These are phyloP conservation scores for Phellopilus nigrolimitatus DNA, from an alignment of 1,284 basidiomycete genomes.

Conservation along the genomic window DNA sequence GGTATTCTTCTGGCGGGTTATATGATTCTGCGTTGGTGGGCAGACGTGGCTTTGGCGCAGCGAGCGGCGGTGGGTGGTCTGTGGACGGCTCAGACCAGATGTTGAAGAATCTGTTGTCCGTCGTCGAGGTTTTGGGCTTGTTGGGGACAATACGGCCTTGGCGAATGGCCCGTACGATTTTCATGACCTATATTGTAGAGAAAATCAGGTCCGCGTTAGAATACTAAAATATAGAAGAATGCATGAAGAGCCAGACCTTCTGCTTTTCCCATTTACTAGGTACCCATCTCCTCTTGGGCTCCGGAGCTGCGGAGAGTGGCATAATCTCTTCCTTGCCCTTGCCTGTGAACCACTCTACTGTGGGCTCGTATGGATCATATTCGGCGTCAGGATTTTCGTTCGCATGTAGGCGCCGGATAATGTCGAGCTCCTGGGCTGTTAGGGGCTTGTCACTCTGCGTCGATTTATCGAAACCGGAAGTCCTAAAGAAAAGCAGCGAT, in stretches of 20 bases:
- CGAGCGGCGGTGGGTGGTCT: constrained; percentile 73
- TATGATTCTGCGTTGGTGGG: constrained; percentile 95
- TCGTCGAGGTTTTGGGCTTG: constrained; percentile 73
- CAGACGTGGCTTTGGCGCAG: constrained; percentile 88
- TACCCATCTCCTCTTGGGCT: constrained; percentile 95
- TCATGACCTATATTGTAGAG: constrained; percentile 81
- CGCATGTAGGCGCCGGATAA: constrained; percentile 86
- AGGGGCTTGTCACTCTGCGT: constrained; percentile 84
- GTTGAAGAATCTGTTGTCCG: constrained; percentile 77
- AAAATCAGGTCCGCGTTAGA: not conserved
- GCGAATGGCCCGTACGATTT: constrained; percentile 97
- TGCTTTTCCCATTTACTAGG: constrained; percentile 99
- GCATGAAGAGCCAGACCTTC: constrained; percentile 62
- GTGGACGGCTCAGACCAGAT: constrained; percentile 83
- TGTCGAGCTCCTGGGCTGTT: constrained; percentile 89
- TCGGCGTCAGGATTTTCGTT: constrained; percentile 88
- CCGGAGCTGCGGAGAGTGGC: constrained; percentile 87
- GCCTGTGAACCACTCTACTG: constrained; percentile 95
- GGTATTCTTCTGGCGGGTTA: constrained; percentile 97
- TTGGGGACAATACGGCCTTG: constrained; percentile 90
- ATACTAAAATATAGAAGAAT: not conserved
- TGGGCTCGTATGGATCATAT: constrained; percentile 92
- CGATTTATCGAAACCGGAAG: constrained; percentile 89
- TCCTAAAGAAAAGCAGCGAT: constrained; percentile 62
- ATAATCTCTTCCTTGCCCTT: constrained; percentile 92